These are phyloP conservation scores for Lanmaoa pseudosensibilis DNA, from an alignment of 768 basidiomycete genomes.

Conservation along the genomic window DNA sequence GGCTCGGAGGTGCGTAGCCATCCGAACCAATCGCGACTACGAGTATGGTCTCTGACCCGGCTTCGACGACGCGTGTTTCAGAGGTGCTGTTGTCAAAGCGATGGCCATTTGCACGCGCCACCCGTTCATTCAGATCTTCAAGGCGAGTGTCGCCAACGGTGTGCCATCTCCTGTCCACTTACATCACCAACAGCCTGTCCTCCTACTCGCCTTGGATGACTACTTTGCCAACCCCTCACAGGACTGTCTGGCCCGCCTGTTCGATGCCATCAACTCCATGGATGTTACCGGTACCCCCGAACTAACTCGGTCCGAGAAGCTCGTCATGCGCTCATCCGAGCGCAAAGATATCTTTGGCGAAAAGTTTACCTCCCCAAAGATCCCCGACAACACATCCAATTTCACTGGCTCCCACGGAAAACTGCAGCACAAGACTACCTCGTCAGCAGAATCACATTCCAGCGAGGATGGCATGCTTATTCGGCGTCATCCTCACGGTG, in stretches of 20 bases:
- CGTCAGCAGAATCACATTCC: conserved; percentile 60
- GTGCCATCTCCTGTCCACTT: not conserved
- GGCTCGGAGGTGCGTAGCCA: conserved; percentile 59
- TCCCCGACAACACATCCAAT: conserved; percentile 12
- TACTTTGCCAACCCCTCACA: conserved; percentile 90
- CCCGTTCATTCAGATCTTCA: conserved; percentile 95
- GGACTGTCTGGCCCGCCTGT: conserved; percentile 85
- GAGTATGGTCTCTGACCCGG: conserved; percentile 9
- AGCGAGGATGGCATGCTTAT: conserved; percentile 69
- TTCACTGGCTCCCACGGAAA: conserved; percentile 16
- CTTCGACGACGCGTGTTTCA: conserved; percentile 30
- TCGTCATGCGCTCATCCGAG: conserved; percentile 87
- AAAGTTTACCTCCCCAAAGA: conserved; percentile 52
- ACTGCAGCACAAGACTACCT: conserved; percentile 47
- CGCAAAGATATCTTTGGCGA: conserved; percentile 91
- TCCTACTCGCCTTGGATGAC: conserved; percentile 92
- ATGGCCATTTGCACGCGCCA: conserved; percentile 92
- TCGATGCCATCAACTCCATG: conserved; percentile 92
- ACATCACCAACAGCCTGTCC: conserved; percentile 65
- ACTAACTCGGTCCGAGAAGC: conserved; percentile 78
- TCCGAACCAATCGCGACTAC: conserved; percentile 6
- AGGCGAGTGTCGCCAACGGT: conserved; percentile 47
- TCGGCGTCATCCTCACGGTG: conserved; percentile 25
- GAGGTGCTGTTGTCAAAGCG: conserved; percentile 93
- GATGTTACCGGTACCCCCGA: conserved; percentile 76